phyloP scores from a whole-genome alignment of 1,284 basidiomycete species.

The Trichosporon ovoides region DNA sequence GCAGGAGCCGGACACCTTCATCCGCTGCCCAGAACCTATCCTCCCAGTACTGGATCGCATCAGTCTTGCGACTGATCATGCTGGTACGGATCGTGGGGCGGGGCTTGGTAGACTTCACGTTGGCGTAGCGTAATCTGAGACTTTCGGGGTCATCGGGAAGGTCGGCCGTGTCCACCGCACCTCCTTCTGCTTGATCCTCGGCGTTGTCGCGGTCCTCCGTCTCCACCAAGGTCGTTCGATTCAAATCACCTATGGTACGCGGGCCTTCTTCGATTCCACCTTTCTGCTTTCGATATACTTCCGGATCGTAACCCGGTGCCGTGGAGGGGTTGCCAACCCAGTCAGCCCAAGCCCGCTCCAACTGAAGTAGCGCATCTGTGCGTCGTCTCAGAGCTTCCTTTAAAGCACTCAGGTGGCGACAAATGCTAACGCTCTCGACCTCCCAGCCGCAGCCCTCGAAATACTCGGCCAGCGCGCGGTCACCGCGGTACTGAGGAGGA shows the following conservation, averaged over 20 bases:
- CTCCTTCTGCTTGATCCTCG: constrained; percentile 39
- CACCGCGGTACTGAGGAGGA: constrained; percentile 73
- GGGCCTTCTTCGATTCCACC: background rate
- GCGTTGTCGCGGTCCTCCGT: background rate
- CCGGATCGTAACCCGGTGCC: constrained; percentile 34
- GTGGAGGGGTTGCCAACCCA: constrained; percentile 90
- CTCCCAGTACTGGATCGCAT: constrained; percentile 80
- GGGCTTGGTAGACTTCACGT: constrained; percentile 32
- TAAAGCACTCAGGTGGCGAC: constrained; percentile 71
- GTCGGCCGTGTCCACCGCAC: constrained; percentile 11
- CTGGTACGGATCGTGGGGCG: constrained; percentile 36
- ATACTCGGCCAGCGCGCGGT: constrained; percentile 82
- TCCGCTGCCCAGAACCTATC: constrained; percentile 69
- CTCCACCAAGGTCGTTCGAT: background rate
- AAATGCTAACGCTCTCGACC: constrained; percentile 67
- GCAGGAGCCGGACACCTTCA: constrained; percentile 55
- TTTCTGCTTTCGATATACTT: constrained; percentile 26
- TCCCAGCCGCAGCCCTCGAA: constrained; percentile 66
- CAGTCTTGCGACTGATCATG: constrained; percentile 56
- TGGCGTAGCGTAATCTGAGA: constrained; percentile 18
- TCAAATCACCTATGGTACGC: background rate
- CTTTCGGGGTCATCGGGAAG: constrained; percentile 14
- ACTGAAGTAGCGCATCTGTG: constrained; percentile 66
- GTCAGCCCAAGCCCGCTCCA: constrained; percentile 79
- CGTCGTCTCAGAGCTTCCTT: constrained; percentile 68